A percentile compares a stretch with the other conserved stretches of the same genome.
Evolutionary conservation across 2,329 filamentous ascomycete species (phyloP).

Genomic region (Cytospora paraplurivora): DNA sequence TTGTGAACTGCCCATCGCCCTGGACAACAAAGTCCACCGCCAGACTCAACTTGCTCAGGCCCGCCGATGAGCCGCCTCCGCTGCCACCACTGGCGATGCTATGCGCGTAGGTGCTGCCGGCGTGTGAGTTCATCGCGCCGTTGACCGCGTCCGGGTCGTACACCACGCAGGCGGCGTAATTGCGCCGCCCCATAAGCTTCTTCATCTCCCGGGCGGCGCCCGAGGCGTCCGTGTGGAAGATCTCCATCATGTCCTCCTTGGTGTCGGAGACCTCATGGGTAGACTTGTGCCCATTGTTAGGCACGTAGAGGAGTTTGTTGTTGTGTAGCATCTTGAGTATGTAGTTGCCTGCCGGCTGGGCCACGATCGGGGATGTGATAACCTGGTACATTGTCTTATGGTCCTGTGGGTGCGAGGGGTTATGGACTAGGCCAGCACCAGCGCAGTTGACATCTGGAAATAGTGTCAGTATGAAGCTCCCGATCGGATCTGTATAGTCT

Average conservation of each 20-base stretch:
- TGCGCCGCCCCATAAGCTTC: conserved; percentile 89
- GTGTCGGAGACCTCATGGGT: conserved; percentile 80
- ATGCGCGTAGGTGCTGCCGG: conserved; percentile 38
- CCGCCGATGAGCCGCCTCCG: conserved; percentile 38
- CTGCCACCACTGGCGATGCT: conserved; percentile 33
- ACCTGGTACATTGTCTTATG: conserved; percentile 99
- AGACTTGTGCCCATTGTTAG: conserved; percentile 78
- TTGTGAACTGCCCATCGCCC: conserved; percentile 77
- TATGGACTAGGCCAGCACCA: conserved; percentile 91
- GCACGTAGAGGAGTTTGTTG: conserved; percentile 89
- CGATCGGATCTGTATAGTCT: background rate
- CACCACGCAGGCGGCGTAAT: conserved; percentile 91
- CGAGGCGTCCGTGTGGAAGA: conserved; percentile 91
- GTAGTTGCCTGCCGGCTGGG: conserved; percentile 80
- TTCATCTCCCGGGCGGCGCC: conserved; percentile 82
- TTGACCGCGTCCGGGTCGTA: conserved; percentile 82
- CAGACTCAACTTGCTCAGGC: conserved; percentile 72
- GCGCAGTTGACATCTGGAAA: conserved; percentile 77
- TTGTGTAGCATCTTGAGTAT: conserved; percentile 94
- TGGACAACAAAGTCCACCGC: conserved; percentile 98
- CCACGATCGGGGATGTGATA: conserved; percentile 90
- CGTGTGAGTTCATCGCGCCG: conserved; percentile 32
- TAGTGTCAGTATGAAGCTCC: conserved; percentile 23
- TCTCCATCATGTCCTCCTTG: conserved; percentile 99
- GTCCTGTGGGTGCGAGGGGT: conserved; percentile 85